phyloP scores from a whole-genome alignment of 805 yeast species.

The Debaryomyces hansenii region DNA sequence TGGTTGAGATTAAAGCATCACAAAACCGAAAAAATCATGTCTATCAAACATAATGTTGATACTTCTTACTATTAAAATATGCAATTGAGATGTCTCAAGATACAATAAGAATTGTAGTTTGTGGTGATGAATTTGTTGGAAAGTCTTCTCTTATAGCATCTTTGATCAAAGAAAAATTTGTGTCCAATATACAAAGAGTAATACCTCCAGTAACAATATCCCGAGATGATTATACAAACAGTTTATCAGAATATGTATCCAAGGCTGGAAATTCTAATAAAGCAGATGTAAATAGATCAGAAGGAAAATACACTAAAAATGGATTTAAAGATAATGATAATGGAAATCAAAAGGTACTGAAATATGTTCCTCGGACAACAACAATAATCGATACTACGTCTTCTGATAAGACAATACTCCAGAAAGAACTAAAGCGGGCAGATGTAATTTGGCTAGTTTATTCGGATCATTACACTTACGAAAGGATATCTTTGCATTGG shows the following conservation, averaged over 20 bases:
- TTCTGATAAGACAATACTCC: conserved; percentile 59
- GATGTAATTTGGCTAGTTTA: conserved; percentile 95
- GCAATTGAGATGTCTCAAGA: conserved; percentile 30
- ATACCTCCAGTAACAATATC: conserved; percentile 87
- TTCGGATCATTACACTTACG: conserved; percentile 92
- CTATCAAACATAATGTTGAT: not conserved
- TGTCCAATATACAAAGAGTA: conserved; percentile 73
- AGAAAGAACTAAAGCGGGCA: conserved; percentile 75
- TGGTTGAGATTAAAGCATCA: not conserved
- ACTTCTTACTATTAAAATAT: not conserved
- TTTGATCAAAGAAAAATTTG: conserved; percentile 77
- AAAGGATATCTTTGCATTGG: conserved; percentile 90
- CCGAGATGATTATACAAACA: conserved; percentile 53
- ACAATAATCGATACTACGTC: conserved; percentile 79
- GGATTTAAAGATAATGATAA: conserved; percentile 3
- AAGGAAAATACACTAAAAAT: not conserved
- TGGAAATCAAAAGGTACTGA: conserved; percentile 17
- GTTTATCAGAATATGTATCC: conserved; percentile 10
- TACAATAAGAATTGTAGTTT: conserved; percentile 76
- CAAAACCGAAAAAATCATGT: not conserved
- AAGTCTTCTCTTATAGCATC: conserved; percentile 79
- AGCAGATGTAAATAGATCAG: not conserved
- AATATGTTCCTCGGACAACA: conserved; percentile 49
- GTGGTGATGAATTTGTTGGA: conserved; percentile 94
- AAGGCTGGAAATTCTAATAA: not conserved